Conservation (phyloP, 1,284 basidiomycete genomes). For the Ustilago crameri region DNA sequence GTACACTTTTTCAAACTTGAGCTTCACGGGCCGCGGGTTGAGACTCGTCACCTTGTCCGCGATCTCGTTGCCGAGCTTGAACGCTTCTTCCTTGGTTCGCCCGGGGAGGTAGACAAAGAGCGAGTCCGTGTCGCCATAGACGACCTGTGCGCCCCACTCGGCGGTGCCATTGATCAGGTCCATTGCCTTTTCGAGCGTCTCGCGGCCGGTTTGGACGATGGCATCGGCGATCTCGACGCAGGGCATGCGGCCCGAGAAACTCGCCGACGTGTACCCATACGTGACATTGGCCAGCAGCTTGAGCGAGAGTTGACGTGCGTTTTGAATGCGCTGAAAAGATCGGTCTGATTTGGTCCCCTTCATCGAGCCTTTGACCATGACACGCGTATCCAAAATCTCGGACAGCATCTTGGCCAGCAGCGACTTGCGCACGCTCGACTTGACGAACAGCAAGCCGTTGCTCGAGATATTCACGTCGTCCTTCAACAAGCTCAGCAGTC, state of each 20-base stretch:
- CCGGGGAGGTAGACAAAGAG: constrained; percentile 90
- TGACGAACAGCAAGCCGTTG: constrained; percentile 94
- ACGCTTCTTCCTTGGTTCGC: constrained; percentile 90
- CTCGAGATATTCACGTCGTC: constrained; percentile 70
- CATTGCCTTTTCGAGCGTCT: constrained; percentile 95
- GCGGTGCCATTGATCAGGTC: constrained; percentile 75
- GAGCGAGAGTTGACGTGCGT: constrained; percentile 62
- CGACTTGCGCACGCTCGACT: constrained; percentile 83
- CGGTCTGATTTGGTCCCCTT: constrained; percentile 81
- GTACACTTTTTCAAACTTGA: constrained; percentile 99
- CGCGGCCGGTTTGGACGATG: constrained; percentile 94
- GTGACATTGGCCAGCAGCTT: constrained; percentile 68
- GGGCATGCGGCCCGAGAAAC: constrained; percentile 95
- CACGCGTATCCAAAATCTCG: constrained; percentile 92
- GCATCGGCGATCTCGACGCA: constrained; percentile 97
- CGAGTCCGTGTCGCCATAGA: constrained; percentile 99
- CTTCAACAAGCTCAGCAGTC: constrained; percentile 69
- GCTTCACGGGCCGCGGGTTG: constrained; percentile 90
- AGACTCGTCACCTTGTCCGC: constrained; percentile 84
- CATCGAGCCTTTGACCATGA: constrained; percentile 97
- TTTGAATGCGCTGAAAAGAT: constrained; percentile 63
- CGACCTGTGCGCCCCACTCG: constrained; percentile 87
- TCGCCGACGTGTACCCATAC: constrained; percentile 93
- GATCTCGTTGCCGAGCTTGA: constrained; percentile 89
- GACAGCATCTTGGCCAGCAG: constrained; percentile 89